Conservation (phyloP, 768 basidiomycete genomes). For the Suillus hirtellus region DNA sequence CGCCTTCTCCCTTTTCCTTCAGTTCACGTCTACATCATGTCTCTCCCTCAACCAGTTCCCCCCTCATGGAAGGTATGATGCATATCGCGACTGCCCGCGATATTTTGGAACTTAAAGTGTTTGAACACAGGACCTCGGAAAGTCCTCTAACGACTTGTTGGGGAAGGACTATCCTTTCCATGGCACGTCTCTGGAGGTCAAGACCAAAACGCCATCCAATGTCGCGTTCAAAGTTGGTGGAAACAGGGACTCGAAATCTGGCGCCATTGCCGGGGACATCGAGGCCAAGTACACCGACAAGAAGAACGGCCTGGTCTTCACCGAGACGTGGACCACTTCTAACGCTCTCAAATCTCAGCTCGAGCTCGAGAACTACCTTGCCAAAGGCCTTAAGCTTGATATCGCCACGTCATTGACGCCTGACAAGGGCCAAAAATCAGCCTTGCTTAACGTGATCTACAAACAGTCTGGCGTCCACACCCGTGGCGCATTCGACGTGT, state of each 20-base stretch:
- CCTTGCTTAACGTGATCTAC: slow-evolving; percentile 82
- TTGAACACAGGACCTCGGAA: slow-evolving; percentile 79
- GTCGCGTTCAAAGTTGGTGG: slow-evolving; percentile 95
- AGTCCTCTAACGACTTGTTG: slow-evolving; percentile 94
- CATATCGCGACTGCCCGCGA: background rate
- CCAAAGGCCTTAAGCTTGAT: slow-evolving; percentile 97
- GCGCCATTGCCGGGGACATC: slow-evolving; percentile 81
- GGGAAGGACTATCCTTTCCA: slow-evolving; percentile 89
- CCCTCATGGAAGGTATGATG: slow-evolving; percentile 89
- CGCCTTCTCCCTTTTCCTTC: slow-evolving; percentile 13
- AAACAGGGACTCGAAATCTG: slow-evolving; percentile 70
- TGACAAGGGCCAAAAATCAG: slow-evolving; percentile 83
- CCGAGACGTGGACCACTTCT: slow-evolving; percentile 92
- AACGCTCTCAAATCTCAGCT: slow-evolving; percentile 90
- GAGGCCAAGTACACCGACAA: slow-evolving; percentile 94
- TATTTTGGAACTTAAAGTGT: slow-evolving; percentile 9
- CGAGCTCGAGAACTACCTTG: slow-evolving; percentile 96
- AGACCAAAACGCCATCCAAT: slow-evolving; percentile 85
- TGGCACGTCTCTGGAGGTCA: slow-evolving; percentile 74
- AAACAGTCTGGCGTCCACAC: slow-evolving; percentile 97
- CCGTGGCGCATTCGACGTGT: slow-evolving; percentile 85
- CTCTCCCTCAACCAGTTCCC: slow-evolving; percentile 93
- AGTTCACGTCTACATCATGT: slow-evolving; percentile 56
- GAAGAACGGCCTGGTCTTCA: slow-evolving; percentile 92
- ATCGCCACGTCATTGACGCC: slow-evolving; percentile 80